Conservation (phyloP, 345 rosid genomes). For the Euclidium syriacum region DNA sequence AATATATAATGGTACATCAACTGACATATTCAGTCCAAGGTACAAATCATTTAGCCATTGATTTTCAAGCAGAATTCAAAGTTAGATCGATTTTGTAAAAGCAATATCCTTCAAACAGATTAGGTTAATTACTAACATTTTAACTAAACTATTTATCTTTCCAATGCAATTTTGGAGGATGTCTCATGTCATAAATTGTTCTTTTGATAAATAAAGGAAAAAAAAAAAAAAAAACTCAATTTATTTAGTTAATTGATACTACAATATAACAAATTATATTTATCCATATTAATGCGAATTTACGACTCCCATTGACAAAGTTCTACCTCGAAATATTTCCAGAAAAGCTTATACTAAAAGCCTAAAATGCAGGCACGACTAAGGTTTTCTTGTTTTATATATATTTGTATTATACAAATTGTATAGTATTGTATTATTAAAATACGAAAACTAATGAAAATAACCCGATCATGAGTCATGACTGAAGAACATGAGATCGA, state of each 20-base stretch:
- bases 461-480: neutral
- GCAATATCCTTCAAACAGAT: neutral
- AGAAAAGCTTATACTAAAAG: neutral
- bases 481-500: neutral
- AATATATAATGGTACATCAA: too few species aligned
- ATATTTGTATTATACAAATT: too few species aligned
- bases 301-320: neutral
- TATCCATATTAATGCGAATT: neutral
- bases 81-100: neutral
- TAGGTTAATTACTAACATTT: neutral
- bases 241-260: neutral
- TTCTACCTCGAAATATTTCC: neutral
- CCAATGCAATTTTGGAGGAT: neutral
- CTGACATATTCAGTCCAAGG: too few species aligned
- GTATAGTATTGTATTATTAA: neutral
- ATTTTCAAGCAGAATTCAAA: too few species aligned
- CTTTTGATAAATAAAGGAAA: neutral
- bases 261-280: neutral
- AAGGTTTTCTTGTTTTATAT: neutral
- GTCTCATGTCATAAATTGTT: neutral
- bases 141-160: neutral
- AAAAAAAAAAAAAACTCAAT: neutral
- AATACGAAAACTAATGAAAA: neutral
- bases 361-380: conserved; percentile 24
- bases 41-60: too few species aligned